Conservation (phyloP, 1,139 yeast genomes). For the Hemisphaericaspora subhashii region DNA sequence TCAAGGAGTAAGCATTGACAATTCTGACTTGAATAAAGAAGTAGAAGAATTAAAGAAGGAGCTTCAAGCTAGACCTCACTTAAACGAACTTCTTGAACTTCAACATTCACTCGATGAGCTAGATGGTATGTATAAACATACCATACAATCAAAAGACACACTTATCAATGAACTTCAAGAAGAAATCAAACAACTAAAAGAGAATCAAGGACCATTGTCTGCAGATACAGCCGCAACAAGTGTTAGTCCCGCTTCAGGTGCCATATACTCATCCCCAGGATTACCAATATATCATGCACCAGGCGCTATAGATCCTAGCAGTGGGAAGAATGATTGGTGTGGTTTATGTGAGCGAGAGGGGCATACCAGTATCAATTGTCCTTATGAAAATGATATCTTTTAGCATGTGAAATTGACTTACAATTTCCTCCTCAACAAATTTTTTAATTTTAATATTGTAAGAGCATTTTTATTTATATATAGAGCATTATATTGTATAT, state of each 20-base stretch:
- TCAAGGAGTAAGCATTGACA: conserved; percentile 16
- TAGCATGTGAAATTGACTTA: conserved; percentile 1
- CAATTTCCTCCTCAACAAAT: too few species aligned
- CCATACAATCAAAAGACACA: conserved; percentile 29
- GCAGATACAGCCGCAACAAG: neutral
- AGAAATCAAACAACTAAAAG: conserved; percentile 15
- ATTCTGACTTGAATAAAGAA: conserved; percentile 16
- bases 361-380: conserved; percentile 84
- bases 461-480: neutral
- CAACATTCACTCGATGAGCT: conserved; percentile 33
- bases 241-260: neutral
- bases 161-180: conserved; percentile 24
- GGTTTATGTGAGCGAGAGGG: conserved; percentile 90
- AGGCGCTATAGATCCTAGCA: conserved; percentile 59
- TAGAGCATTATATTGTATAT: too few species aligned
- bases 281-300: conserved; percentile 57
- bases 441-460: too few species aligned
- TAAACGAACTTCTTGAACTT: conserved; percentile 31
- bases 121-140: conserved; percentile 31
- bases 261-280: conserved; percentile 2
- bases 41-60: conserved; percentile 19
- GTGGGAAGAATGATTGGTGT: conserved; percentile 82
- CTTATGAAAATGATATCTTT: conserved; percentile 63
- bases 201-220: conserved; percentile 1
- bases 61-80: conserved; percentile 31